Evolutionary conservation across 2,329 filamentous ascomycete species (phyloP).

Genomic region (Chrysoporthe deuterocubensis): DNA sequence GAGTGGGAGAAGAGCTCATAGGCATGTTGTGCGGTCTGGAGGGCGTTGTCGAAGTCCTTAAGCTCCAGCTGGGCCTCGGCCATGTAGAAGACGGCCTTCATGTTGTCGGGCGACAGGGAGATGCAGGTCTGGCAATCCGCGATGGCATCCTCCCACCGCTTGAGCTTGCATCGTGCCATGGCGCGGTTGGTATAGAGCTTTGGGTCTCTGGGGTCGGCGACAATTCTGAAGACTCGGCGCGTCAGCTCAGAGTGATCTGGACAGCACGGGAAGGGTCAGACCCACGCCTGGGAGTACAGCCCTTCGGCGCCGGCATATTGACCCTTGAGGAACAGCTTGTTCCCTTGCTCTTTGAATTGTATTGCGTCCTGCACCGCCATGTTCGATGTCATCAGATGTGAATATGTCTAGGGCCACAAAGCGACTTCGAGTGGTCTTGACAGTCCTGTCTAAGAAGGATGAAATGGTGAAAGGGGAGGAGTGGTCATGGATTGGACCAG

Average conservation of each 20-base stretch:
- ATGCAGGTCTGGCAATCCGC: conserved; percentile 79
- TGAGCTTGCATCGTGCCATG: conserved; percentile 76
- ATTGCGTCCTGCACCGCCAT: conserved; percentile 39
- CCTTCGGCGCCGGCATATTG: conserved; percentile 70
- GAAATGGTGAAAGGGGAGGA: neutral
- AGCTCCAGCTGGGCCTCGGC: conserved; percentile 82
- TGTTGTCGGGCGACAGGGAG: conserved; percentile 64
- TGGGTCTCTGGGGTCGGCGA: conserved; percentile 76
- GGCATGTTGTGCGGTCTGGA: conserved; percentile 70
- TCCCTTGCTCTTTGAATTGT: conserved; percentile 62
- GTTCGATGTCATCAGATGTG: neutral
- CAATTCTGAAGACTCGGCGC: conserved; percentile 59
- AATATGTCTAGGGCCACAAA: neutral
- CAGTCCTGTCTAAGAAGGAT: neutral
- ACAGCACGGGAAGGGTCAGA: conserved; percentile 27
- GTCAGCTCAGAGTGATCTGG: conserved; percentile 7
- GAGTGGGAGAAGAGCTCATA: conserved; percentile 70
- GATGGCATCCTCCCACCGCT: conserved; percentile 74
- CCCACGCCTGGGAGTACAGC: conserved; percentile 73
- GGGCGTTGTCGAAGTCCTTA: conserved; percentile 72
- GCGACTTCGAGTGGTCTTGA: neutral
- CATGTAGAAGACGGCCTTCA: conserved; percentile 86
- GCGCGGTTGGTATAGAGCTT: conserved; percentile 89
- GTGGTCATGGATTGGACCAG: neutral
- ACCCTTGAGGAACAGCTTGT: conserved; percentile 65